phyloP scores from a whole-genome alignment of 2,329 filamentous ascomycete genomes.

The Reticulascus tulasneorum region DNA sequence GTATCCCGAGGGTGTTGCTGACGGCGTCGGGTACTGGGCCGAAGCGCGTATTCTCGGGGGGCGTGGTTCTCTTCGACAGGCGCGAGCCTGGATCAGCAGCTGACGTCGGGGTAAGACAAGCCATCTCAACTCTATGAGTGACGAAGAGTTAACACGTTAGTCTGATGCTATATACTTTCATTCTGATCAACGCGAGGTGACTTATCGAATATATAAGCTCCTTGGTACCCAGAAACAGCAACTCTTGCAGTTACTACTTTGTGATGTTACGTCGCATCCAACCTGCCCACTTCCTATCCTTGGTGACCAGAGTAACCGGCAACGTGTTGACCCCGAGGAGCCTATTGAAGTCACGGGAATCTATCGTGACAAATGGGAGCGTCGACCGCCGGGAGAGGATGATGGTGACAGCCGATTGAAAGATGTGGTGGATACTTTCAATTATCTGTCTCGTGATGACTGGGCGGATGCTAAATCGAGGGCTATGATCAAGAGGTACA shows the following conservation, averaged over 20 bases:
- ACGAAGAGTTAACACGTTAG: no score
- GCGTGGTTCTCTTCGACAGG: constrained; percentile 24
- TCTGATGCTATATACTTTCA: constrained; percentile 19
- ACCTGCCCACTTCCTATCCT: no score
- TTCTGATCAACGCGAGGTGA: constrained; percentile 10
- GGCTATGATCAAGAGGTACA: no score
- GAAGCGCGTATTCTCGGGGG: constrained; percentile 23
- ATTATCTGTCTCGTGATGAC: no score
- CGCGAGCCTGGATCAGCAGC: no score
- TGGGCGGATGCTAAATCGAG: no score
- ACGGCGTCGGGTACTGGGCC: constrained; percentile 22
- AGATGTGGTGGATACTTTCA: no score
- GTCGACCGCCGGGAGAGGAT: no score
- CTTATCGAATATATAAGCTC: constrained; percentile 21
- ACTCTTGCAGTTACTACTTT: constrained; percentile 20
- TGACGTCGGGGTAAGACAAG: no score
- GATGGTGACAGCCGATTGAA: no score
- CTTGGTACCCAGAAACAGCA: constrained; percentile 17
- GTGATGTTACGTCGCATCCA: no score
- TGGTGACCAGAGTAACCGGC: not conserved
- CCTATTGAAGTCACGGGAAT: constrained; percentile 9
- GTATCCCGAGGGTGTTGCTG: constrained; percentile 17
- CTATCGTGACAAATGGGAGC: constrained; percentile 14
- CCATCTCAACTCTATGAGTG: no score
- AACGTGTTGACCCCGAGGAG: constrained; percentile 12